Conservation (phyloP, 2,329 filamentous ascomycete genomes). For the Ascocoryne sarcoides region DNA sequence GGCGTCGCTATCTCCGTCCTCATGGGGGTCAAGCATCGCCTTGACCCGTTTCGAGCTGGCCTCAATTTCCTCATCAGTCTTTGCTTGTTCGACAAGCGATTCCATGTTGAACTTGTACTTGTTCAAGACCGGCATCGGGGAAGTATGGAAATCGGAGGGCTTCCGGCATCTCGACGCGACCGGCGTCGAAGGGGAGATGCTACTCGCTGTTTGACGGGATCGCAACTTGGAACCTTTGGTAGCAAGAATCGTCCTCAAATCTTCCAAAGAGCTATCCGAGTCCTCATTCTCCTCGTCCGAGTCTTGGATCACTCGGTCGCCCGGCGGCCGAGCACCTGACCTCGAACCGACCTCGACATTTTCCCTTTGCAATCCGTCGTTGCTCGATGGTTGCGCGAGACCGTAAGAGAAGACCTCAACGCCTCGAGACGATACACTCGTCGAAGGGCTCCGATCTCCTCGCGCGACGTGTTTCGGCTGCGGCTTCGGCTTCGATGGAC, state of each 20-base stretch:
- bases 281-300: constrained; percentile 60
- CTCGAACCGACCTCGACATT: too few species aligned
- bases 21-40: constrained; percentile 19
- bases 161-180: constrained; percentile 10
- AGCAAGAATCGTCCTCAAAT: too few species aligned
- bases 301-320: constrained; percentile 44
- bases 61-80: constrained; percentile 49
- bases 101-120: constrained; percentile 58
- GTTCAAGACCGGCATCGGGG: constrained; percentile 41
- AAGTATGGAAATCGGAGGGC: constrained; percentile 22
- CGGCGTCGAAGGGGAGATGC: constrained; percentile 7
- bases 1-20: constrained; percentile 17
- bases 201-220: constrained; percentile 9
- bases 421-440: too few species aligned
- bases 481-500: too few species aligned
- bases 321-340: too few species aligned
- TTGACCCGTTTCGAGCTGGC: constrained; percentile 39
- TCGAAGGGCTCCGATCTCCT: too few species aligned
- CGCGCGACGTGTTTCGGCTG: too few species aligned
- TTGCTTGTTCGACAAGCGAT: constrained; percentile 49
- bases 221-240: constrained; percentile 3
- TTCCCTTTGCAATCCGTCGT: too few species aligned
- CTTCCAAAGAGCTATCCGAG: constrained; percentile 45
- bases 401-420: too few species aligned
- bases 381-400: too few species aligned